Percentiles rank a stretch among this genome's conserved stretches.
Conservation (phyloP, 208 protist genomes). For the Acanthamoeba lenticulata region DNA sequence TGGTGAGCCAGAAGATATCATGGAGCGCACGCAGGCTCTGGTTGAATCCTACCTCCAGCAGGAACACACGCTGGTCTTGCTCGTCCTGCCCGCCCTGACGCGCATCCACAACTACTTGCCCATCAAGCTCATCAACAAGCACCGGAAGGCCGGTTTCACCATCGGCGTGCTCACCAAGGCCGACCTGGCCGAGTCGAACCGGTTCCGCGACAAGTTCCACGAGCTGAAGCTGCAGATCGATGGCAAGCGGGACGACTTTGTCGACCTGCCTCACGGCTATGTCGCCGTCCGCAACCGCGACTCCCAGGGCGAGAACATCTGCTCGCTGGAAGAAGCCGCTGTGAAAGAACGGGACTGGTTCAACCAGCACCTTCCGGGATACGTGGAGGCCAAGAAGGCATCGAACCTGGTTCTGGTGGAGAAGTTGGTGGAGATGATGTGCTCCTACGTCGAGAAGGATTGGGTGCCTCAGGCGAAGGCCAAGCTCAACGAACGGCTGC, state of each 20-base stretch:
- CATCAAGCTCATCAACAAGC: not conserved
- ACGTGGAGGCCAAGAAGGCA: not conserved
- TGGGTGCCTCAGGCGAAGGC: not conserved
- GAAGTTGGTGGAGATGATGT: constrained; percentile 61
- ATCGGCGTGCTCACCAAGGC: constrained; percentile 44
- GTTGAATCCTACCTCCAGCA: not conserved
- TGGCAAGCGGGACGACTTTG: not conserved
- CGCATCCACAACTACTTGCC: constrained; percentile 37
- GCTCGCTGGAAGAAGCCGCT: not conserved
- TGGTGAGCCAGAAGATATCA: constrained; percentile 31
- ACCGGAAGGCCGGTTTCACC: not conserved
- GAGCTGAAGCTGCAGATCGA: not conserved
- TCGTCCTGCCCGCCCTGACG: not conserved
- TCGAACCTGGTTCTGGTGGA: constrained; percentile 5
- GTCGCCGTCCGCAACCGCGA: constrained; percentile 21
- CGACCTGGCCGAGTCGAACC: not conserved
- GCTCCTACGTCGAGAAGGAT: constrained; percentile 22
- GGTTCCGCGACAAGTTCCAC: not conserved
- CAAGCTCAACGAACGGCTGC: not conserved
- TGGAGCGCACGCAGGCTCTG: not conserved
- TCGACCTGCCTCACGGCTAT: not conserved
- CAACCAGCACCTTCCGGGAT: not conserved
- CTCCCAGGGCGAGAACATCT: not conserved
- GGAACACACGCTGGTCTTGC: not conserved
- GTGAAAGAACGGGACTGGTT: not conserved